Conservation (phyloP, 1,284 basidiomycete genomes). For the Flammula alnicola region DNA sequence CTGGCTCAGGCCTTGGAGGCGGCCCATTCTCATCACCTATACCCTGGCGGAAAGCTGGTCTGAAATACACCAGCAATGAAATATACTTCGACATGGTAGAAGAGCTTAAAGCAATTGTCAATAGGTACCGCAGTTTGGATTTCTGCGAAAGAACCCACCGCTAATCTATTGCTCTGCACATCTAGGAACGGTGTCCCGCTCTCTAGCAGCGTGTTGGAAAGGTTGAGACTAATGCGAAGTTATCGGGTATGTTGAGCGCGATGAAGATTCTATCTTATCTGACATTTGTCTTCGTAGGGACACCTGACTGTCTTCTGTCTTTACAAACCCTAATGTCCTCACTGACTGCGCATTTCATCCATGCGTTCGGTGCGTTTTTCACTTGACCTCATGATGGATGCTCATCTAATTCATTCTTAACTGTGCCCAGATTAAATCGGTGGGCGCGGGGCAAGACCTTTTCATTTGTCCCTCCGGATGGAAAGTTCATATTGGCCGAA, state of each 20-base stretch:
- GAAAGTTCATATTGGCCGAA: slow-evolving; percentile 85
- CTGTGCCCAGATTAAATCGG: slow-evolving; percentile 63
- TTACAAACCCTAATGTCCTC: slow-evolving; percentile 82
- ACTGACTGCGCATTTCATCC: slow-evolving; percentile 88
- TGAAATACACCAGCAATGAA: slow-evolving; percentile 90
- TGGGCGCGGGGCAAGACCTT: slow-evolving; percentile 83
- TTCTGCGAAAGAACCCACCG: neutral
- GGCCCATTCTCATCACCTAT: slow-evolving; percentile 91
- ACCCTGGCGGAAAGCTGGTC: slow-evolving; percentile 89
- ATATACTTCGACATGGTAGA: slow-evolving; percentile 94
- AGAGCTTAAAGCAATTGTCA: slow-evolving; percentile 82
- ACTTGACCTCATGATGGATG: neutral
- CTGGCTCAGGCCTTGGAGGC: slow-evolving; percentile 48
- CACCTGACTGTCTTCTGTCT: slow-evolving; percentile 84
- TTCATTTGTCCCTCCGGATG: slow-evolving; percentile 95
- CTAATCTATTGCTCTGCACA: neutral
- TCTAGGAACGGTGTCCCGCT: slow-evolving; percentile 77
- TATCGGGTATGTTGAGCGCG: slow-evolving; percentile 63
- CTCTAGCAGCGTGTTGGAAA: slow-evolving; percentile 75
- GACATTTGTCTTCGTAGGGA: slow-evolving; percentile 52
- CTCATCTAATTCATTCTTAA: neutral
- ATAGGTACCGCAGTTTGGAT: slow-evolving; percentile 57
- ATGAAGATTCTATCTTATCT: slow-evolving; percentile 5
- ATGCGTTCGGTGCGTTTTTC: slow-evolving; percentile 75
- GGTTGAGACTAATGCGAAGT: slow-evolving; percentile 80